phyloP scores from a whole-genome alignment of 345 rosid genomes.

The Eucalyptus pauciflora region DNA sequence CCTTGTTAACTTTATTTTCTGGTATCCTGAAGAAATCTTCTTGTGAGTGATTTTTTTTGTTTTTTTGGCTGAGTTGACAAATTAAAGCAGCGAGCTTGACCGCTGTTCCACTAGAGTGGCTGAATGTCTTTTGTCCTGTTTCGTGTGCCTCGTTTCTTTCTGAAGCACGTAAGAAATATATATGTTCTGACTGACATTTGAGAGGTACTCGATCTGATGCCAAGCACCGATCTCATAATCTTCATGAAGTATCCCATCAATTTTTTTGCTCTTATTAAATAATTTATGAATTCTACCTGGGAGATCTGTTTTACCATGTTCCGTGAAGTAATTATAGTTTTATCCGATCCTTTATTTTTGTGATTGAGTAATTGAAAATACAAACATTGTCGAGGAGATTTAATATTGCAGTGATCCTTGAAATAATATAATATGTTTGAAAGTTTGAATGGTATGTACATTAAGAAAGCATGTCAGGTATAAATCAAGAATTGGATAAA shows the following conservation, averaged over 20 bases:
- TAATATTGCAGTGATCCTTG: not conserved
- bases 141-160: not conserved
- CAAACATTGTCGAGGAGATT: not conserved
- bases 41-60: not conserved
- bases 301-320: not conserved
- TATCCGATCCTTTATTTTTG: not conserved
- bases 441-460: not conserved
- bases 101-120: not conserved
- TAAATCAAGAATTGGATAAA: not conserved
- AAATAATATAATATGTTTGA: not conserved
- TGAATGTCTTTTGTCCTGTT: not conserved
- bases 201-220: not conserved
- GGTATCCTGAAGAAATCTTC: not conserved
- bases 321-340: not conserved
- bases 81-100: not conserved
- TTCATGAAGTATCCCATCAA: not conserved
- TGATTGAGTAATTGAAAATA: not conserved
- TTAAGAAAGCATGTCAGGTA: not conserved
- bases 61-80: not conserved
- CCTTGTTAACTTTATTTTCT: not conserved
- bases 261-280: not conserved
- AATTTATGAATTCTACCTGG: not conserved
- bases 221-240: not conserved
- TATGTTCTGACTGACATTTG: not conserved
- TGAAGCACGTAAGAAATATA: not conserved